Base-by-base conservation (phyloP, 2,329 filamentous ascomycete genomes). In the Cladosporium sphaerospermum region DNA sequence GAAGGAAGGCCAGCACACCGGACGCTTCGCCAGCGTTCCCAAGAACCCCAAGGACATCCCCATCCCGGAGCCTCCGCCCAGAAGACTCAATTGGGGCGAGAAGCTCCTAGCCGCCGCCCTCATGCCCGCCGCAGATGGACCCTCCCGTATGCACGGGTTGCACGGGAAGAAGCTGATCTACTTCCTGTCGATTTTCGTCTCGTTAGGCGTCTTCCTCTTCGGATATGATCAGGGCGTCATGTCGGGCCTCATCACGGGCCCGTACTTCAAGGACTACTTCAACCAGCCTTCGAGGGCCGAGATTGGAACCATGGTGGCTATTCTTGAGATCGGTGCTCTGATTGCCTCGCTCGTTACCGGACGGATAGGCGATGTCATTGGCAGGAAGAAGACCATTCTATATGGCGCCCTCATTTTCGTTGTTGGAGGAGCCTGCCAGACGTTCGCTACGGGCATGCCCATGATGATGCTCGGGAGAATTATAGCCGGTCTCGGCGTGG, bases 251-350 rank as follows among this genome's bases (percentile, higher is more conserved):
- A 61, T 62, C 65, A 96, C 91, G 54, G 91, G 91, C 58, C 79
- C 83, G 9, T 88, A 86, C 70, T 99, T 99, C 69, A 88, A 85
- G 69, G 83, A 91, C 68, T 96, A 96, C 70, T 97, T 99, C 73
- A 78, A 91, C 64, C 84, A 97, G 63, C 93, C 93, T 16, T 86
- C 88, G 19, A 82, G 82, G 62, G 89, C 90, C 44, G 83, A 96
- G 69, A 85, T 99, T 55, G 93, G 92, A 55, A 97, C 91, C 28
- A 97, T 97, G 86, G 93, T 99, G 54, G 92, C 93, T 60, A 97
- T 99, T 63, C 80, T 99, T 55, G 92, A 96, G 73, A 77, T 97
- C 50, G 93, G 93, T 55, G 93, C 93, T 36, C 87, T 99, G 57
- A 86, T 95, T 63, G 87, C 92, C 16, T 97, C 92, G 1, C 73